Evolutionary conservation across 768 basidiomycete species (phyloP).

Genomic region (Trametes elegans): DNA sequence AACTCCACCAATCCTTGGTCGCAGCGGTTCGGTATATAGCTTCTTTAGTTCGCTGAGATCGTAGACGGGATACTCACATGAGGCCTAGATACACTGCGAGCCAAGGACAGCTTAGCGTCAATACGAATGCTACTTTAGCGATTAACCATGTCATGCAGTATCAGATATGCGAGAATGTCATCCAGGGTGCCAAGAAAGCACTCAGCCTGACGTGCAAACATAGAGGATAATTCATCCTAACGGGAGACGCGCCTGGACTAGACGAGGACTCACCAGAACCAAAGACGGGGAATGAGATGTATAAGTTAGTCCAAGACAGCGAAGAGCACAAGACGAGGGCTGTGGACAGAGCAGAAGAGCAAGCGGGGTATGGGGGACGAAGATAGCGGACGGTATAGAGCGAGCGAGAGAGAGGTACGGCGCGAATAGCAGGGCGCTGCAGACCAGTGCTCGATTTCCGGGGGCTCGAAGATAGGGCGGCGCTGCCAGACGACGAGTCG

Average conservation of each 20-base stretch:
- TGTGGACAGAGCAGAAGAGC: background rate
- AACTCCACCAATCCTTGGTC: too few relatives aligned
- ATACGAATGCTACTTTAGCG: background rate
- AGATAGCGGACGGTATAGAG: constrained; percentile 4
- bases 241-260: background rate
- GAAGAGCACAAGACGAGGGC: background rate
- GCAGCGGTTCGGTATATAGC: too few relatives aligned
- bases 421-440: constrained; percentile 10
- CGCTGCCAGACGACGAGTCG: too few relatives aligned
- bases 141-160: background rate
- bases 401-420: background rate
- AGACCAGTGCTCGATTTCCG: constrained; percentile 4
- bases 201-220: constrained; percentile 51
- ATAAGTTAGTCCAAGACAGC: constrained; percentile 11
- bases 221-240: constrained; percentile 15
- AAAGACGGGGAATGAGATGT: background rate
- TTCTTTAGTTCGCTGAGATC: too few relatives aligned
- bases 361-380: background rate
- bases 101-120: constrained; percentile 1
- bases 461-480: too few relatives aligned
- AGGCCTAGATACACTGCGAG: background rate
- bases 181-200: constrained; percentile 16
- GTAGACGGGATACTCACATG: constrained; percentile 2
- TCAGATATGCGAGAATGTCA: constrained; percentile 19
- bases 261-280: background rate